A percentile compares a stretch with the other conserved stretches of the same genome.
Conservation (phyloP, 2,329 filamentous ascomycete species). For the Blastomyces silverae region DNA sequence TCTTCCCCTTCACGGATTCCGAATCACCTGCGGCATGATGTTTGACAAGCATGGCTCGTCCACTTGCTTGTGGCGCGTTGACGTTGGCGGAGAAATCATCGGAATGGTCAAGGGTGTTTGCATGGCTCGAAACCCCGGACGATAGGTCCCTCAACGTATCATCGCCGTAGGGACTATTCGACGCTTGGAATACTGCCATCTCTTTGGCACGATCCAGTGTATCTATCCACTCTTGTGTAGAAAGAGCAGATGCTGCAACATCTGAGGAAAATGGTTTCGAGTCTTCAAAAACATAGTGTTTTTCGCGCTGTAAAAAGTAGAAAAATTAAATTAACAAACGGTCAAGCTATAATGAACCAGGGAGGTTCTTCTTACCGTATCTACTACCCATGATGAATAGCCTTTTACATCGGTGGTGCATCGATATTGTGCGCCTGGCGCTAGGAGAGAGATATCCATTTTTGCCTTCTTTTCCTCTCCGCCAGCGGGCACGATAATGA, state of each 20-base stretch:
- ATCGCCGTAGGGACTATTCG: slow-evolving; percentile 58
- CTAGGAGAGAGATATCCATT: slow-evolving; percentile 77
- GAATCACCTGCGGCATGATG: slow-evolving; percentile 39
- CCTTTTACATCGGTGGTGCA: slow-evolving; percentile 81
- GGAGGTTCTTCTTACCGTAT: slow-evolving; percentile 64
- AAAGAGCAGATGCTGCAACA: slow-evolving; percentile 57
- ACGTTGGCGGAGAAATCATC: slow-evolving; percentile 36
- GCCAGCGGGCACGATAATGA: slow-evolving; percentile 82
- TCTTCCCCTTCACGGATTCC: slow-evolving; percentile 53
- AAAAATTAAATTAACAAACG: background rate
- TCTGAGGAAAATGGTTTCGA: slow-evolving; percentile 64
- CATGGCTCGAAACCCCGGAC: slow-evolving; percentile 63
- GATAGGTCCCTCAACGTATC: slow-evolving; percentile 61
- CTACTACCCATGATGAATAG: slow-evolving; percentile 78
- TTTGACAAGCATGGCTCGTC: slow-evolving; percentile 43
- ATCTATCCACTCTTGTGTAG: slow-evolving; percentile 88
- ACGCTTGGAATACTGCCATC: slow-evolving; percentile 62
- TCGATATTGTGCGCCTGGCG: slow-evolving; percentile 68
- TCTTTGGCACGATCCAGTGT: slow-evolving; percentile 80
- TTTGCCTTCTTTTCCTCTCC: slow-evolving; percentile 96
- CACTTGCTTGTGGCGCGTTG: slow-evolving; percentile 27
- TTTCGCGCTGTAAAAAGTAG: slow-evolving; percentile 58
- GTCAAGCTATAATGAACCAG: background rate
- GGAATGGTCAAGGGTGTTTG: slow-evolving; percentile 40
- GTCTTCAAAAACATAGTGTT: slow-evolving; percentile 91